Evolutionary conservation across 176 grass and related monocot genomes (phyloP), one percentile per base, ranked within the genome.

Genomic region (Alloteropsis semialata): DNA sequence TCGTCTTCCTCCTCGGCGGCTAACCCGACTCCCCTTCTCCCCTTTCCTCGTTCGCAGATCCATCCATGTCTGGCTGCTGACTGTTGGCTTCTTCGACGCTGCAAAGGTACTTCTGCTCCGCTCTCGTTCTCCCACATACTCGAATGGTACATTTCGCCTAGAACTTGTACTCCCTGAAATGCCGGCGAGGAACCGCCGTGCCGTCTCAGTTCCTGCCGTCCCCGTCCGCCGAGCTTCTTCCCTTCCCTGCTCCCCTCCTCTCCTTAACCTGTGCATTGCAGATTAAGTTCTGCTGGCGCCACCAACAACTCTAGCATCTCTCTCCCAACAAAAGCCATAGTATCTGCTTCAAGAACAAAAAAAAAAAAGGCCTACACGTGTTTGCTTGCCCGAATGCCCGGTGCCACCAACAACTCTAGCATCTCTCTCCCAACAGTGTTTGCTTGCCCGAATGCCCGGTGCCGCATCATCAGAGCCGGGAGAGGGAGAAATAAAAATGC

Each of bases 91-190:
- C 63, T 0, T 30, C 36, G 45, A 24, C 29, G 65, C 33, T 55
- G 51, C 45, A 49, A 71, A 90, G 88, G 88, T 90, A 90, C 24
- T 41, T 24, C 43, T 10, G 7, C 46, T 17, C 36, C 18, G 0
- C 28, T 1, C 28, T 73, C 50, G 0, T 49, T 21, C 36, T 0
- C 54, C 72, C 28, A 32, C 62, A 37, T 64, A 21, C 50, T 21
- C 5, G 18, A 19, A n/a, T n/a, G n/a, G 49, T 51, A 44, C 82
- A 48, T 77, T 81, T 77, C 27, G 22, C 43, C 18, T 9, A 33
- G 0, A 77, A 36, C 8, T 0, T 11, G 6, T 38, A 13, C 5
- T 28, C 16, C 14, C n/a, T 51, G 18, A 14, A 73, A 53, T 34
- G 71, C 71, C 14, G 61, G 77, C 48, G 45, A 22, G 19, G 49